Percentiles rank a stretch among this genome's conserved stretches.
Conservation (phyloP, 208 protist species). For the Trypanosoma rangeli region DNA sequence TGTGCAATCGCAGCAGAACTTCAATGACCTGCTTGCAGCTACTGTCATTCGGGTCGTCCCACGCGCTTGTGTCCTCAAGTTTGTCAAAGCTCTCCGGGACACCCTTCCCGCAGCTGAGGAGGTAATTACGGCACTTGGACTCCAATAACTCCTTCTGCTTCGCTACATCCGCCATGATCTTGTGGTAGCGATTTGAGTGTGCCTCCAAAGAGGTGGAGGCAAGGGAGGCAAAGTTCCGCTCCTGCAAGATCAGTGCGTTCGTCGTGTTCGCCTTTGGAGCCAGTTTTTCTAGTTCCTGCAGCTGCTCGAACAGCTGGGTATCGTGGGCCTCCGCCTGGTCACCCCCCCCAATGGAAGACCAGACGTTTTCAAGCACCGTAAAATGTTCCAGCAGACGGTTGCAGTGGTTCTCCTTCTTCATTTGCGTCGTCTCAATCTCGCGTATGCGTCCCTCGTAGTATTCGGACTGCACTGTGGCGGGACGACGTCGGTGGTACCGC, state of each 20-base stretch:
- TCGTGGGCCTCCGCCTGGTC: conserved; percentile 33
- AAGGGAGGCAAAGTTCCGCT: conserved; percentile 47
- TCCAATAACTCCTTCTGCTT: conserved; percentile 44
- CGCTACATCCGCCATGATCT: conserved; percentile 30
- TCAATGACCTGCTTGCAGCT: conserved; percentile 30
- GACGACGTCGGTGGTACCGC: conserved; percentile 76
- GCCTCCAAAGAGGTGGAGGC: conserved; percentile 42
- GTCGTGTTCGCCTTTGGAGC: conserved; percentile 33
- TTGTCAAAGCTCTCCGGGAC: conserved; percentile 31
- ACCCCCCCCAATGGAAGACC: conserved; percentile 35
- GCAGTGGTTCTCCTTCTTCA: conserved; percentile 54
- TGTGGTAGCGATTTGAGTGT: conserved; percentile 39
- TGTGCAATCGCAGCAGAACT: conserved; percentile 30
- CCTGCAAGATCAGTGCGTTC: conserved; percentile 42
- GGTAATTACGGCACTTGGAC: conserved; percentile 41
- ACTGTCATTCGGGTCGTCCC: conserved; percentile 25
- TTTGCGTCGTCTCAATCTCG: conserved; percentile 56
- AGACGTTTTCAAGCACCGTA: conserved; percentile 38
- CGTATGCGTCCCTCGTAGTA: conserved; percentile 77
- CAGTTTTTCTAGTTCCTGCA: conserved; percentile 43
- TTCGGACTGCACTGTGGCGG: conserved; percentile 76
- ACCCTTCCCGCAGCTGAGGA: conserved; percentile 38
- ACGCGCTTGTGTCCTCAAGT: conserved; percentile 12
- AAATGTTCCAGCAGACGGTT: conserved; percentile 56
- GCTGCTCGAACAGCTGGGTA: conserved; percentile 39